Evolutionary conservation across 2,329 filamentous ascomycete genomes (phyloP), one percentile per base, ranked within the genome.

Genomic region (Aspergillus sojae): DNA sequence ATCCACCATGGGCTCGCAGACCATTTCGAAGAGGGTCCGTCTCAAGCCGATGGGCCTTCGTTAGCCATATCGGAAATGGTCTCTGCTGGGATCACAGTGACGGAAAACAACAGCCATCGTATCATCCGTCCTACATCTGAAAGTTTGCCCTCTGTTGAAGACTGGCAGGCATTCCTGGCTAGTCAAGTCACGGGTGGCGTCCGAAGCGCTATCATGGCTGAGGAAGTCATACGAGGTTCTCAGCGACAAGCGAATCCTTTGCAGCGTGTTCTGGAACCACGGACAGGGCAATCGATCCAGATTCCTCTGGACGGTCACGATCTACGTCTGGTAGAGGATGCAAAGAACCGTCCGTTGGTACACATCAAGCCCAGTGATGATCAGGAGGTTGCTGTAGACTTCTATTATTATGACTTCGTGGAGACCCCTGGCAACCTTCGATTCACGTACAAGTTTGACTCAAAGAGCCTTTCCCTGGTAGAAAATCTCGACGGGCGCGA

Each of bases 281-380:
- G 39, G 39, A 4, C 3, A n/a, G 39, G 39, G 19, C 39, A 41
- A 41, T 41, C 39, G 1, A n/a, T 41, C 19, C 39, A 41, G 16
- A 7, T 41, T 9, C 3, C 39, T 19, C 39, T 41, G 16, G 39
- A 10, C 19, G 39, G 39, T n/a, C 3, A 19, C 16, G 39, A 41
- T 41, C 39, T 41, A 36, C 60, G 6, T 26, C 57, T 12, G 57
- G 62, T 19, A 91, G 88, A 46, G 2, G 91, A 92, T 61, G 28
- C 34, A 34, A 14, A 43, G 30, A 21, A 62, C 57, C 14, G 54
- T 59, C 16, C 39, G 21, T 19, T 41, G 7, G 39, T 41, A 1
- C 39, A 41, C 16, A 41, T 41, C 16, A 41, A 41, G 16, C 39
- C 39, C 16, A 41, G 39, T 41, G 19, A 4, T n/a, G 16, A 19